phyloP scores from a whole-genome alignment of 1,139 yeast genomes.

The Suhomyces kunorum region DNA sequence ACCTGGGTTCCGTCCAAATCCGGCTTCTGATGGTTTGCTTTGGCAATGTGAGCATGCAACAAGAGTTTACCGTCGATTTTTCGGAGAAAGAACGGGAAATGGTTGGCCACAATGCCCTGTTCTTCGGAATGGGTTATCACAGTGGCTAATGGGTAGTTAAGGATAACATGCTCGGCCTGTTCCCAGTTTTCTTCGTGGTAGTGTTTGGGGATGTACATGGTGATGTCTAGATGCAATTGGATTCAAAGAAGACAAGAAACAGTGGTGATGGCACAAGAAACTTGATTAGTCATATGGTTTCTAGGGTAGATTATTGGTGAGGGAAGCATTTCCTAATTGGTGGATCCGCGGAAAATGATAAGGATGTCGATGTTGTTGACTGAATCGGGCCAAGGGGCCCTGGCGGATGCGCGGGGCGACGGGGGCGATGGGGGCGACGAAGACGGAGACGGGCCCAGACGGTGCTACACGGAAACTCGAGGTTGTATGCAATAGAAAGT shows the following conservation, averaged over 20 bases:
- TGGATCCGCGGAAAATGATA: not conserved
- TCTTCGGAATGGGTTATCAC: constrained; percentile 43
- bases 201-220: constrained; percentile 18
- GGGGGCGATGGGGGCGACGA: no score
- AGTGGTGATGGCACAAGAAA: not conserved
- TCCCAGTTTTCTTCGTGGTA: constrained; percentile 39
- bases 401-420: no score
- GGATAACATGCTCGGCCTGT: constrained; percentile 43
- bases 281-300: not conserved
- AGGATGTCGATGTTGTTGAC: no score
- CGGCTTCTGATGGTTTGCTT: constrained; percentile 53
- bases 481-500: not conserved
- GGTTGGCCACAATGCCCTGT: constrained; percentile 53
- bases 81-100: constrained; percentile 55
- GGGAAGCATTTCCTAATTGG: not conserved
- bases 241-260: not conserved
- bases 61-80: constrained; percentile 41
- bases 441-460: no score
- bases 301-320: not conserved
- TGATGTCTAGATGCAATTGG: not conserved
- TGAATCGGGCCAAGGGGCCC: no score
- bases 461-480: no score
- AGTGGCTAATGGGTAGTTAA: constrained; percentile 54
- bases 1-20: constrained; percentile 42
- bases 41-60: constrained; percentile 60